Evolutionary conservation across 2,329 filamentous ascomycete species (phyloP), one percentile per base, ranked within the genome.

Genomic region (Fusarium coicis): DNA sequence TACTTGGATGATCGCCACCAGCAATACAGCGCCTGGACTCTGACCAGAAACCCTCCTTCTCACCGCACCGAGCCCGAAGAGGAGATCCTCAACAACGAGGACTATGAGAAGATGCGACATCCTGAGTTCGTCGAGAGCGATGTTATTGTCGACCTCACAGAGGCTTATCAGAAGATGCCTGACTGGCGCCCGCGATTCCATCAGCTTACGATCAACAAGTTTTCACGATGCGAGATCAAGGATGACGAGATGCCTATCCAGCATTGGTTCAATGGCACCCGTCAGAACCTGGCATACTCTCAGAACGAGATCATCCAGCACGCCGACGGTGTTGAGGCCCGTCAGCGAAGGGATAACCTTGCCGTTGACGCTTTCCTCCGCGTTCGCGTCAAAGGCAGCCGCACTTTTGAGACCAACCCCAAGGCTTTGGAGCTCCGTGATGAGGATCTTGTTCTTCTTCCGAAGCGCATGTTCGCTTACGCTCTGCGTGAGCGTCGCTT

Each of bases 381-480:
- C 10, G 74, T 75, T 44, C 78, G 82, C 8, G 72, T 78, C n/a
- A 80, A 83, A 72, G 83, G 81, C 34, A 78, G 76, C 15, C 79
- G 80, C 47, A 78, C 73, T 1, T 80, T 80, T 49, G 80, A 83
- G 73, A 77, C 76, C 18, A 80, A 83, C 65, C 76, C 79, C 15
- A 71, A 79, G 54, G 73, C 72, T 2, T 52, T 78, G 10, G 75
- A 79, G 57, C 77, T 79, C 4, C 75, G 74, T 1, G 73, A 78
- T 0, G 77, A 80, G 15, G 77, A 80, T 8, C 68, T 80, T 5
- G 79, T 82, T 1, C 78, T 85, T 4, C 78, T 85, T 1, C 83
- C 83, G 12, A 82, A 81, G 77, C 82, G 83, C 10, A 80, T 85
- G 79, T 84, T 84, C 30, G 82, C 81, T 0, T 85, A 84, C 30